These are phyloP conservation scores for Leonotis leonurus DNA, from an alignment of 257 asterid genomes.

Conservation along the genomic window DNA sequence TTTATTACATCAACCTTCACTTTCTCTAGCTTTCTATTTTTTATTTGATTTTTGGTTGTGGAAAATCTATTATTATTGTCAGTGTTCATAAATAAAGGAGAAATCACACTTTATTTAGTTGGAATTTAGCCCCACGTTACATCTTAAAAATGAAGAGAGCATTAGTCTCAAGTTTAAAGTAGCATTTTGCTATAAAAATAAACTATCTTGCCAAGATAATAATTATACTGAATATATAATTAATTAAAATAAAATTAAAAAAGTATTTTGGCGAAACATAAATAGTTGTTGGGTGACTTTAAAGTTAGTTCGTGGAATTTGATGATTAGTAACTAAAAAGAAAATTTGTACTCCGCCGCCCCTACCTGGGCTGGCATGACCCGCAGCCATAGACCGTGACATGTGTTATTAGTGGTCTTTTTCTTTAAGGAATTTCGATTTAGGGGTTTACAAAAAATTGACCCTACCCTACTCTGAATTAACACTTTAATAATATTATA, in stretches of 20 bases:
- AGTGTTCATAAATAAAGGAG: background rate
- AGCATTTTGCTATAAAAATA: background rate
- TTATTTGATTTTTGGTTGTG: background rate
- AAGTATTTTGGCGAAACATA: background rate
- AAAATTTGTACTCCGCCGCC: background rate
- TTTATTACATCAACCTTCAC: conserved; percentile 14
- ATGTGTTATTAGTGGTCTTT: conserved; percentile 1
- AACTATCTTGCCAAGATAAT: too few relatives aligned
- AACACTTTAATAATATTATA: too few relatives aligned
- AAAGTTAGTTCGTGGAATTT: too few relatives aligned
- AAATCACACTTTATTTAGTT: background rate
- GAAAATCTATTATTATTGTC: background rate
- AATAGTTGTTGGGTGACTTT: too few relatives aligned
- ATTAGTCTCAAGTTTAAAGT: background rate
- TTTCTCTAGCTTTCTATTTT: background rate
- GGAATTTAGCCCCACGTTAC: background rate
- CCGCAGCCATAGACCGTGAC: conserved; percentile 12
- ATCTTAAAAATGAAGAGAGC: background rate
- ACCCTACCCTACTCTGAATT: too few relatives aligned
- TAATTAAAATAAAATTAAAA: too few relatives aligned
- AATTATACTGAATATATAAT: too few relatives aligned
- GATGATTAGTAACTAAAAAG: background rate
- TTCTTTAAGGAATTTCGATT: conserved; percentile 13
- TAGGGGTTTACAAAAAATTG: background rate
- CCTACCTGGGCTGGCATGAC: background rate